Conservation (phyloP, 768 basidiomycete species). For the Omphalotus guepiniiformis region DNA sequence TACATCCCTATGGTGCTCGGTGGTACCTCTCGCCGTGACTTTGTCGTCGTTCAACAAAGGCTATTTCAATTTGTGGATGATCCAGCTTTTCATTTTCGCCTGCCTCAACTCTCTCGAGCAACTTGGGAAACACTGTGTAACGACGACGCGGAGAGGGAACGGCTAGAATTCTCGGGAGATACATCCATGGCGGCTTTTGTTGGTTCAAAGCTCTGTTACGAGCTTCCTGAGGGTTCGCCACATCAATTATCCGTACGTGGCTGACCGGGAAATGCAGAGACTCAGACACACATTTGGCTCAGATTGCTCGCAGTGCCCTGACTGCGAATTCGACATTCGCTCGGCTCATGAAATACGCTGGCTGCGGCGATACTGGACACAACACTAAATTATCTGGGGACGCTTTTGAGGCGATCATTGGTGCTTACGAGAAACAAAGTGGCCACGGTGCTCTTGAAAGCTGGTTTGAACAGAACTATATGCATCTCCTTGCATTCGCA, state of each 20-base stretch:
- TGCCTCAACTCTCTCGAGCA: slow-evolving; percentile 27
- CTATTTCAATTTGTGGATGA: slow-evolving; percentile 16
- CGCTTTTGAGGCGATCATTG: slow-evolving; percentile 43
- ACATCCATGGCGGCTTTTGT: slow-evolving; percentile 40
- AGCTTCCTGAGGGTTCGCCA: slow-evolving; percentile 27
- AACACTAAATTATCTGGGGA: slow-evolving; percentile 19
- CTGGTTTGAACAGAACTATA: slow-evolving; percentile 36
- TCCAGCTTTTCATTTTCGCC: slow-evolving; percentile 20
- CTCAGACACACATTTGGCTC: not conserved
- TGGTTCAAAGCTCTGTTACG: slow-evolving; percentile 32
- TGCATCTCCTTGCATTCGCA: slow-evolving; percentile 31
- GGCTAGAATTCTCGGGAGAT: slow-evolving; percentile 46
- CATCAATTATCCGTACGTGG: slow-evolving; percentile 31
- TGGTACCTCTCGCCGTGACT: not conserved
- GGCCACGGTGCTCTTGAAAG: slow-evolving; percentile 32
- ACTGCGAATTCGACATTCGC: slow-evolving; percentile 34
- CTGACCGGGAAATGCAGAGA: not conserved
- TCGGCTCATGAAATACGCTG: slow-evolving; percentile 32
- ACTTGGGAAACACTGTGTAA: slow-evolving; percentile 25
- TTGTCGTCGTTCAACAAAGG: slow-evolving; percentile 12
- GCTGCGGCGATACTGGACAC: slow-evolving; percentile 16
- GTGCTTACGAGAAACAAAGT: slow-evolving; percentile 35
- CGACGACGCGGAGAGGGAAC: slow-evolving; percentile 27
- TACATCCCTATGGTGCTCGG: not conserved
- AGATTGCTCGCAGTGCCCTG: slow-evolving; percentile 11